Base-by-base conservation (phyloP, 768 basidiomycete species). In the Russula earlei region DNA sequence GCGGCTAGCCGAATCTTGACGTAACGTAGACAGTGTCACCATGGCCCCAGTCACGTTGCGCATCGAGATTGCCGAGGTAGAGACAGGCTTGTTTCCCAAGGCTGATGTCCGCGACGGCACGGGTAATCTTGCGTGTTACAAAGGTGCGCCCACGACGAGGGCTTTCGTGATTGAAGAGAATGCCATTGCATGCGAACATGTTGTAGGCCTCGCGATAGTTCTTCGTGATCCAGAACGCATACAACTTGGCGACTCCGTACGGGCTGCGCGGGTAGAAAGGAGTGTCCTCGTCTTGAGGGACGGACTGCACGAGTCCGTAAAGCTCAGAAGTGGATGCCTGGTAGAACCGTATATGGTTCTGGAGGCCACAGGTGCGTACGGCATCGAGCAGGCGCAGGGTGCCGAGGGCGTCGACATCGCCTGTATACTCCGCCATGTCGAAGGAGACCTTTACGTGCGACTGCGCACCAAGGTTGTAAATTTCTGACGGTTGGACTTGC, bases 371-470 rank as follows among this genome's bases (percentile, higher is more conserved):
- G 8, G 95, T 98, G 40, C 94, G 84, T 70, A 98, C 84, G 52
- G 94, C 94, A 65, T 98, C 95, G 55, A 98, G 85, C 56, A 98
- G 81, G 63, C 94, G 90, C 46, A 98, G 82, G 6, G 94, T 98
- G 52, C 94, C 94, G 38, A 98, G 78, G 8, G 85, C 94, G 64
- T 98, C 94, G 47, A 98, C 94, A 66, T 98, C 95, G 49, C 90
- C 93, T 0, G 95, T 98, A 74, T 98, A 98, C 72, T 98, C 94
- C 24, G 94, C 91, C 91, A 98, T 95, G 71, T 97, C 95, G 70
- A 98, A 98, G 25, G 93, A 96, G 62, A 98, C 94, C 71, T 98
- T 98, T 76, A 98, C 94, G 74, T 98, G 94, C 41, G 90, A 92
- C 70, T 98, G 94, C 15, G 94, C 94, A 43, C 92, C 94, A 50